Percentiles rank a stretch among this genome's conserved stretches.
Conservation (phyloP, 2,329 filamentous ascomycete species). For the Aureobasidium pullulans region DNA sequence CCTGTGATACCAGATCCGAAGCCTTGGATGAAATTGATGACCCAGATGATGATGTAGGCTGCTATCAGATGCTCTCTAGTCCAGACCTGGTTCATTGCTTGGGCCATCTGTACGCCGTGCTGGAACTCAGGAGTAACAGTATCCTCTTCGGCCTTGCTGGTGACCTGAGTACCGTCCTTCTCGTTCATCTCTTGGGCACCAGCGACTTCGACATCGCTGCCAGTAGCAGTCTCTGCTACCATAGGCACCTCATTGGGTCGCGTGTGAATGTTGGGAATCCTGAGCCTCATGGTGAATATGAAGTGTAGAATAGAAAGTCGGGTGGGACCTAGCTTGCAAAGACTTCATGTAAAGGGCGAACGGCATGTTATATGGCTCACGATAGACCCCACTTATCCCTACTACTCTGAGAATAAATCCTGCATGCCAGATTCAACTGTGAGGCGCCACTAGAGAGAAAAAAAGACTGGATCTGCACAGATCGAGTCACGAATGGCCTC, state of each 20-base stretch:
- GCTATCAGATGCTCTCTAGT: conserved; percentile 29
- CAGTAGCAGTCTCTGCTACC: not conserved
- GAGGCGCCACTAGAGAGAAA: not conserved
- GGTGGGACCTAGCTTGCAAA: conserved; percentile 5
- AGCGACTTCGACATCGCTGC: conserved; percentile 11
- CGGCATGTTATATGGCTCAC: not conserved
- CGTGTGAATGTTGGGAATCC: conserved; percentile 2
- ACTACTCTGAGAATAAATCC: not conserved
- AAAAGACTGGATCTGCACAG: not conserved
- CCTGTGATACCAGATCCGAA: conserved; percentile 36
- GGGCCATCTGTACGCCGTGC: conserved; percentile 31
- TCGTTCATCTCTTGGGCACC: not conserved
- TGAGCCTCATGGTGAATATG: conserved; percentile 11
- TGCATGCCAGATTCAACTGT: not conserved
- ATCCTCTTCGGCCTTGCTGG: not conserved
- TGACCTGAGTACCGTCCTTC: not conserved
- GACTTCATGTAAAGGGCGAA: not conserved
- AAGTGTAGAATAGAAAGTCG: not conserved
- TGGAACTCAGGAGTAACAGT: conserved; percentile 22
- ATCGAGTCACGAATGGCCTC: not conserved
- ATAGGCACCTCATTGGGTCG: not conserved
- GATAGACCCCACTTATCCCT: not conserved
- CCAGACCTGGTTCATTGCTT: conserved; percentile 37
- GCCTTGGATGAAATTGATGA: conserved; percentile 45
- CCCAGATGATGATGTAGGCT: conserved; percentile 38